A percentile compares a stretch with the other conserved stretches of the same genome.
These are phyloP conservation scores for Arachnopeziza araneosa DNA, from an alignment of 2,329 filamentous ascomycete genomes.

Conservation along the genomic window DNA sequence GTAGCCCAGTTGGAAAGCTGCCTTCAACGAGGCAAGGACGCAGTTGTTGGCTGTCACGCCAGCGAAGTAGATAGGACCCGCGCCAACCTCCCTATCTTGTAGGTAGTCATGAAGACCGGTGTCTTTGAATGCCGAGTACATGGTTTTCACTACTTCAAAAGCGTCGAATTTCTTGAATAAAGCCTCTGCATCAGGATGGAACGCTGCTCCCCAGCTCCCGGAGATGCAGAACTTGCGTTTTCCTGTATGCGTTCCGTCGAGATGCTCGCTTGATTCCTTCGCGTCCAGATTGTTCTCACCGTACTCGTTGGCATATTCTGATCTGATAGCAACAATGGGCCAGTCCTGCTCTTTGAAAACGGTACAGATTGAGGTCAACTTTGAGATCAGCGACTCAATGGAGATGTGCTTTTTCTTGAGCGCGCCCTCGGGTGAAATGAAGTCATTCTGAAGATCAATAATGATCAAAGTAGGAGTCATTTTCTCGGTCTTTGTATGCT, in stretches of 20 bases:
- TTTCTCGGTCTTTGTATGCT: too few relatives aligned
- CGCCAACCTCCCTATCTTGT: not conserved
- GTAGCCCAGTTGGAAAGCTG: constrained; percentile 1
- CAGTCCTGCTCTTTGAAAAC: constrained; percentile 73
- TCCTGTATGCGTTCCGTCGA: constrained; percentile 30
- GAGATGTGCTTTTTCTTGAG: constrained; percentile 33
- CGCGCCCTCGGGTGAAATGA: constrained; percentile 62
- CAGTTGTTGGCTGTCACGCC: constrained; percentile 1
- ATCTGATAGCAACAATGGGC: constrained; percentile 42
- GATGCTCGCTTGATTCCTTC: constrained; percentile 22
- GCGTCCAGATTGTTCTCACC: not conserved
- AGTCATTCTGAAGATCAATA: constrained; percentile 88
- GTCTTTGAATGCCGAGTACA: constrained; percentile 82
- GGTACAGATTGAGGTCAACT: constrained; percentile 57
- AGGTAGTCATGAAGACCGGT: constrained; percentile 47
- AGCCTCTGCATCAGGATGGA: constrained; percentile 31
- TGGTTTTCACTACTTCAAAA: constrained; percentile 56
- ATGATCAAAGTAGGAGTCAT: constrained; percentile 63
- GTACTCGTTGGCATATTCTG: not conserved
- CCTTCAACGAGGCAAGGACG: not conserved
- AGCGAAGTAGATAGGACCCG: not conserved
- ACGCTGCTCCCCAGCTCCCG: constrained; percentile 40
- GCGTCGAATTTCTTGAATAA: constrained; percentile 39
- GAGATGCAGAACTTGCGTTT: constrained; percentile 21
- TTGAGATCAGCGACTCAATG: constrained; percentile 33